Percentiles rank a stretch among this genome's conserved stretches.
phyloP scores from a whole-genome alignment of 805 yeast species.

The Metschnikowia koreensis region DNA sequence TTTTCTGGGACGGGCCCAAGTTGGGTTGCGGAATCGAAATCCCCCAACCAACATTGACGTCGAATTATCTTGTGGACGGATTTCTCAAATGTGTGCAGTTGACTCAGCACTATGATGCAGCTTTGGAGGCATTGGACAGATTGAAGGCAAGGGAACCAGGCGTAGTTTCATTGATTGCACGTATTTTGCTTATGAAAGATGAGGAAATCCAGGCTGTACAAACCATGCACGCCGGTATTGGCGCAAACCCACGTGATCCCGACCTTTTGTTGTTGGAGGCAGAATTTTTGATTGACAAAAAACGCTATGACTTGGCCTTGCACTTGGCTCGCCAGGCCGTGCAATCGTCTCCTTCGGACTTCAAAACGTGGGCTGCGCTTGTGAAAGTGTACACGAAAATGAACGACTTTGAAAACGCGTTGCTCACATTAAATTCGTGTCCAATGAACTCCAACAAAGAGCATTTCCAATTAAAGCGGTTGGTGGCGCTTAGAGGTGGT shows the following conservation, averaged over 20 bases:
- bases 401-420: slow-evolving; percentile 68
- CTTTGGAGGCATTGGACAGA: slow-evolving; percentile 54
- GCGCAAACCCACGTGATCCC: slow-evolving; percentile 51
- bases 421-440: slow-evolving; percentile 71
- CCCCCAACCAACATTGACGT: slow-evolving; percentile 61
- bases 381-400: slow-evolving; percentile 61
- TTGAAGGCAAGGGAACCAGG: slow-evolving; percentile 52
- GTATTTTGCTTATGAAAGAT: slow-evolving; percentile 50
- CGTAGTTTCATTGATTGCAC: slow-evolving; percentile 58
- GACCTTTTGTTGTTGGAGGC: slow-evolving; percentile 56
- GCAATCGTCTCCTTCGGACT: slow-evolving; percentile 70
- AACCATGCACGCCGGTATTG: slow-evolving; percentile 50
- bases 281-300: slow-evolving; percentile 53
- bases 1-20: slow-evolving; percentile 64
- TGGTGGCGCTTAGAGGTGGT: slow-evolving; percentile 49
- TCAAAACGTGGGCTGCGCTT: slow-evolving; percentile 68
- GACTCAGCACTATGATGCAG: slow-evolving; percentile 64
- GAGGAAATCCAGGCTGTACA: slow-evolving; percentile 60
- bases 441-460: slow-evolving; percentile 80
- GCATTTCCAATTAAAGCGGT: slow-evolving; percentile 57
- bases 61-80: slow-evolving; percentile 74
- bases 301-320: slow-evolving; percentile 54
- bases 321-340: slow-evolving; percentile 63
- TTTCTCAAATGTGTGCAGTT: slow-evolving; percentile 61
- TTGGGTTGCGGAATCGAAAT: slow-evolving; percentile 65